These are phyloP conservation scores for Boletus huronensis DNA, from an alignment of 768 basidiomycete genomes.

Conservation along the genomic window DNA sequence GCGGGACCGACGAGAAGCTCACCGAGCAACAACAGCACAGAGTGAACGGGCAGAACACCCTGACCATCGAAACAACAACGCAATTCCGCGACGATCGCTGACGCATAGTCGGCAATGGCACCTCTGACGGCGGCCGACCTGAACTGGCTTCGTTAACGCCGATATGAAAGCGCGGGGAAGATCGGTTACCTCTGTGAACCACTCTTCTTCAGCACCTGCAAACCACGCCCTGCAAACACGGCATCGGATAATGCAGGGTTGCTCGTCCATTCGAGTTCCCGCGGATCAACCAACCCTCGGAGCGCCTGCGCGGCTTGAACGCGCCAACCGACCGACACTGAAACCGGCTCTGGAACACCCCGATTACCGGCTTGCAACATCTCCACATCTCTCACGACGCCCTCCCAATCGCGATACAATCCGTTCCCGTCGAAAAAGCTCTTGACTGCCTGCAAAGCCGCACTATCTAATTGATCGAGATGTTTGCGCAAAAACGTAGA, in stretches of 20 bases:
- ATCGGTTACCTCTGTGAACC: constrained; percentile 40
- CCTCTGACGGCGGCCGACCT: constrained; percentile 19
- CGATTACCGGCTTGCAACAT: background rate
- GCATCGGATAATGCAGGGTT: constrained; percentile 41
- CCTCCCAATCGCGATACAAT: constrained; percentile 13
- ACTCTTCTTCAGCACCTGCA: constrained; percentile 43
- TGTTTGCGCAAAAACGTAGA: constrained; percentile 31
- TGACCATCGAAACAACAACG: constrained; percentile 5
- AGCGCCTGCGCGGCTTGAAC: constrained; percentile 27
- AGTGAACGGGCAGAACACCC: constrained; percentile 26
- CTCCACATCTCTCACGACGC: constrained; percentile 14
- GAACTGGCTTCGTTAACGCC: constrained; percentile 1
- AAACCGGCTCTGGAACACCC: background rate
- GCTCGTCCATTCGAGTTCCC: constrained; percentile 53
- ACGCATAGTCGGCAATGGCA: constrained; percentile 23
- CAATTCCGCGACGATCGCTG: constrained; percentile 14
- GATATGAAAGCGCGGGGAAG: background rate
- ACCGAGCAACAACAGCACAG: constrained; percentile 34
- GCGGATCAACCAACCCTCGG: constrained; percentile 42
- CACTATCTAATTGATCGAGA: constrained; percentile 28
- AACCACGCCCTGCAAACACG: constrained; percentile 40
- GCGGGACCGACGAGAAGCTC: constrained; percentile 43
- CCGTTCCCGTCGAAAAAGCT: constrained; percentile 18
- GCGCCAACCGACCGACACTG: constrained; percentile 18
- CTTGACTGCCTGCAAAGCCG: constrained; percentile 21